These are phyloP conservation scores for Fusarium buxicola DNA, from an alignment of 2,329 filamentous ascomycete genomes.

Conservation along the genomic window DNA sequence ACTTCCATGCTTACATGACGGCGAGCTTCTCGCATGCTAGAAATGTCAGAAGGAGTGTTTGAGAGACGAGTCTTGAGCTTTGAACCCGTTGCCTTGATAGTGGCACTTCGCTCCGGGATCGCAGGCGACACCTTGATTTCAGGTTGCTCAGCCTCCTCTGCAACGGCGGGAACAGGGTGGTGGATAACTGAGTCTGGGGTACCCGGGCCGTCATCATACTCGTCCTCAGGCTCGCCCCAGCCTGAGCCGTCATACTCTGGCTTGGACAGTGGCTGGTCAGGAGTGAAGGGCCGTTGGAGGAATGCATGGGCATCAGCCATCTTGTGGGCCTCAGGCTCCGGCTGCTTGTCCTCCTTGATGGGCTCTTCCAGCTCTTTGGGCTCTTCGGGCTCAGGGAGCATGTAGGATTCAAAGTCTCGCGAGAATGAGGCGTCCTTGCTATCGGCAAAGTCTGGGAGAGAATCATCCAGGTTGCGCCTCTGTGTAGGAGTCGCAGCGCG, in stretches of 20 bases:
- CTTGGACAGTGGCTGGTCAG: slow-evolving; percentile 64
- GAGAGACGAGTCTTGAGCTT: slow-evolving; percentile 91
- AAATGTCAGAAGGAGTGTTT: slow-evolving; percentile 84
- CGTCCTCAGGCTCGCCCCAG: slow-evolving; percentile 66
- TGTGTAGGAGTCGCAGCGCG: slow-evolving; percentile 53
- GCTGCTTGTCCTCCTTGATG: slow-evolving; percentile 38
- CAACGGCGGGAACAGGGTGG: slow-evolving; percentile 67
- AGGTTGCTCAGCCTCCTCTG: slow-evolving; percentile 57
- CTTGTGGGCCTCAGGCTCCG: slow-evolving; percentile 45
- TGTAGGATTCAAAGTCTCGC: slow-evolving; percentile 59
- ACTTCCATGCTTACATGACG: slow-evolving; percentile 85
- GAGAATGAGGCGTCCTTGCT: slow-evolving; percentile 55
- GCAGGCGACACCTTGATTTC: slow-evolving; percentile 66
- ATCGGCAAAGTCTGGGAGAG: slow-evolving; percentile 54
- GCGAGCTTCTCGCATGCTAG: slow-evolving; percentile 86
- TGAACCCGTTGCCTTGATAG: slow-evolving; percentile 88
- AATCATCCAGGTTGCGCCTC: slow-evolving; percentile 37
- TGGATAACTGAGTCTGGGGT: slow-evolving; percentile 94
- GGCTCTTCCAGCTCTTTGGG: slow-evolving; percentile 49
- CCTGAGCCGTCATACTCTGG: slow-evolving; percentile 73
- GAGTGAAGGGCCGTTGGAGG: slow-evolving; percentile 60
- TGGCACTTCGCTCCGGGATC: slow-evolving; percentile 85
- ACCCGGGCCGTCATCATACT: slow-evolving; percentile 69
- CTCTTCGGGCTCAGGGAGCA: slow-evolving; percentile 55
- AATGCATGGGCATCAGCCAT: slow-evolving; percentile 53